phyloP scores from a whole-genome alignment of 345 rosid species.

The Erysimum cheiranthoides region DNA sequence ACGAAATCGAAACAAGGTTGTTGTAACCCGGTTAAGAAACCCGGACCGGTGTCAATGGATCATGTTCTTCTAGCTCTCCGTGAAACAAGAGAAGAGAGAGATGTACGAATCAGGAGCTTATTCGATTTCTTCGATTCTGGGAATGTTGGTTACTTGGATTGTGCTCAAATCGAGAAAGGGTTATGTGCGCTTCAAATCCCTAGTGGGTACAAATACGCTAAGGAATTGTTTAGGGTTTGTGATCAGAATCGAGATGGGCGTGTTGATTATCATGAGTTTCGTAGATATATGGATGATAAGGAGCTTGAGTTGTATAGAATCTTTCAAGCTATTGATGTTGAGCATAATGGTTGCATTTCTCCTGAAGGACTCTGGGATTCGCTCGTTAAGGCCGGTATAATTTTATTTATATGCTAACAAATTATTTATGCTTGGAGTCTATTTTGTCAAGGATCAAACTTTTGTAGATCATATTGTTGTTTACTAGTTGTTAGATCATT shows the following conservation, averaged over 20 bases:
- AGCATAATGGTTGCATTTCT: conserved; percentile 73
- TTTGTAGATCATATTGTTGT: neutral
- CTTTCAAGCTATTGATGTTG: conserved; percentile 77
- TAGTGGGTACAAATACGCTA: conserved; percentile 66
- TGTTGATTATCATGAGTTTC: conserved; percentile 70
- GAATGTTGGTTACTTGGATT: conserved; percentile 59
- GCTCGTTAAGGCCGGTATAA: conserved; percentile 70
- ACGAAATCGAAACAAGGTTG: conserved; percentile 45
- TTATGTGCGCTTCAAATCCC: conserved; percentile 69
- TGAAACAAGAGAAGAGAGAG: conserved; percentile 72
- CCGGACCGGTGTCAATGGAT: conserved; percentile 65
- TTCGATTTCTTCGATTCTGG: conserved; percentile 64
- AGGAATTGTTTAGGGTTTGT: conserved; percentile 69
- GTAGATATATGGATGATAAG: conserved; percentile 77
- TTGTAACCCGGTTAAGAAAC: conserved; percentile 55
- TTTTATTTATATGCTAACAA: neutral
- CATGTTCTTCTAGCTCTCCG: conserved; percentile 71
- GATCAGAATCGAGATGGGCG: conserved; percentile 69
- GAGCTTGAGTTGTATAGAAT: conserved; percentile 76
- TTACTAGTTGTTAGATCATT: neutral
- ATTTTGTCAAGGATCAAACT: neutral
- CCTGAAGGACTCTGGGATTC: conserved; percentile 79
- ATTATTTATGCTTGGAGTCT: neutral
- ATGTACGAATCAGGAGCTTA: conserved; percentile 58
- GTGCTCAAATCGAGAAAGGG: conserved; percentile 67